phyloP scores from a whole-genome alignment of 176 grass and related monocot species.

The Saccharum spontaneum region DNA sequence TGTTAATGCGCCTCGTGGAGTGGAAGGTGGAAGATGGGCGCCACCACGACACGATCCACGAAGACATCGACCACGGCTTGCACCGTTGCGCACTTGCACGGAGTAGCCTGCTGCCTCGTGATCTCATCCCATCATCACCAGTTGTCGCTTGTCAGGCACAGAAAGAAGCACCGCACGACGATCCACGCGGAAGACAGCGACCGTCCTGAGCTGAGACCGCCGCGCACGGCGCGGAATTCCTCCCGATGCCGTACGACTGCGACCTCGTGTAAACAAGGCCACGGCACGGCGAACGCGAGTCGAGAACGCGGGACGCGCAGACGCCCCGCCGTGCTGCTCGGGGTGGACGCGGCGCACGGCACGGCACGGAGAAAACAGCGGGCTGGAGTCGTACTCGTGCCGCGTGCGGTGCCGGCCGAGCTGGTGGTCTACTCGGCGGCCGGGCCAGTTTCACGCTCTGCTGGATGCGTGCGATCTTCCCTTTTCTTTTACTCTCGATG shows the following conservation, averaged over 20 bases:
- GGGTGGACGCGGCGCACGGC: neutral
- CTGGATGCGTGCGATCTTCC: neutral
- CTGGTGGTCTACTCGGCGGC: neutral
- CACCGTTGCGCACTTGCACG: neutral
- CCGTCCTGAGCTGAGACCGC: neutral
- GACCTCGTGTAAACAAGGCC: neutral
- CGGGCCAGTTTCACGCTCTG: neutral
- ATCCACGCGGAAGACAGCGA: neutral
- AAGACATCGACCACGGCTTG: neutral
- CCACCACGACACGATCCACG: neutral
- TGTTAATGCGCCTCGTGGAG: slow-evolving; percentile 42
- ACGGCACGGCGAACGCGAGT: neutral
- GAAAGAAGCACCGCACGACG: neutral
- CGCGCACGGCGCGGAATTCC: neutral
- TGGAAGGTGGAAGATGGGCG: neutral
- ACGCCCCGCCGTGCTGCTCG: neutral
- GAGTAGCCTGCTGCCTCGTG: neutral
- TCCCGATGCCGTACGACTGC: neutral
- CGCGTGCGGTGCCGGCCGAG: neutral
- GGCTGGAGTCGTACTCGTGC: neutral
- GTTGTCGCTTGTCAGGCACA: no score
- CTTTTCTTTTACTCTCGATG: no score
- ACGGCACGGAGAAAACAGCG: neutral
- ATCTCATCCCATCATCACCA: neutral
- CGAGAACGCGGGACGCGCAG: no score